Percentiles rank a stretch among this genome's conserved stretches.
Conservation (phyloP, 345 rosid species). For the Alliaria petiolata region DNA sequence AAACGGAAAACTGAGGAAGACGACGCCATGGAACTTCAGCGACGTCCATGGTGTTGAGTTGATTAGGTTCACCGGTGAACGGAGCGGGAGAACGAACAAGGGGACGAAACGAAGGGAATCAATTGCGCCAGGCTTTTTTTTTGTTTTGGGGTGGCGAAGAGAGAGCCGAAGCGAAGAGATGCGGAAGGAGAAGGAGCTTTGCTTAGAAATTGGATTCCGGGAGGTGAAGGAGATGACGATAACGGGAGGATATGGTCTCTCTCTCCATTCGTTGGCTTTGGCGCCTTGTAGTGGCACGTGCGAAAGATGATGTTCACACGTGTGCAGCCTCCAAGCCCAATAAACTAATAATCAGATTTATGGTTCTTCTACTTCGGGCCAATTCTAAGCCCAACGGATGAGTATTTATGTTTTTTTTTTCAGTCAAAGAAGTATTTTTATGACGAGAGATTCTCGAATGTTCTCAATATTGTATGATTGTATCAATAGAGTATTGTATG, state of each 20-base stretch:
- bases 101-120: neutral
- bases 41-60: conserved; percentile 46
- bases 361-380: neutral
- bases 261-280: conserved; percentile 7
- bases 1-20: conserved; percentile 32
- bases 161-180: neutral
- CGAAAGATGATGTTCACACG: neutral
- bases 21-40: conserved; percentile 41
- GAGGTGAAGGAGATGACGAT: conserved; percentile 25
- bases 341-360: neutral
- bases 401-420: too few relatives aligned
- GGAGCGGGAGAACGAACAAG: conserved; percentile 16
- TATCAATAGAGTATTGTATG: too few relatives aligned
- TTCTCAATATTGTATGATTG: too few relatives aligned
- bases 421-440: too few relatives aligned
- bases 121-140: neutral
- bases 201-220: conserved; percentile 15
- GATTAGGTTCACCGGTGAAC: conserved; percentile 24
- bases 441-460: neutral
- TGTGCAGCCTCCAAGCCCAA: conserved; percentile 1
- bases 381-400: neutral
- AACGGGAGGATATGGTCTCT: conserved; percentile 34
- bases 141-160: neutral
- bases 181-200: neutral
- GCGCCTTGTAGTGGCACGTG: conserved; percentile 33